Conservation (phyloP, 179 eudicot species). For the Pouteria campechiana region DNA sequence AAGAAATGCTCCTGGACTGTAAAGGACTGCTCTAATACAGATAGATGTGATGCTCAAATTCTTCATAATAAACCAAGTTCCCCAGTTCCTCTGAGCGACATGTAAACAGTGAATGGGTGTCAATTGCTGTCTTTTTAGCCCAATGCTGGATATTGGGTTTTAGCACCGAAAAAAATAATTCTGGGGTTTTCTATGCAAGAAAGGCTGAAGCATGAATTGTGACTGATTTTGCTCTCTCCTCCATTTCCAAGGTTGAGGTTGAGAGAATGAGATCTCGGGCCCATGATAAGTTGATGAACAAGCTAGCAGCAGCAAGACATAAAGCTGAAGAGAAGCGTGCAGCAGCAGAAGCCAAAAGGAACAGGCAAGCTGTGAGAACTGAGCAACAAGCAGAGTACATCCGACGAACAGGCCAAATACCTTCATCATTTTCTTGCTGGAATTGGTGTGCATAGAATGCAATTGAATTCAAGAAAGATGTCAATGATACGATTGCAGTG, state of each 20-base stretch:
- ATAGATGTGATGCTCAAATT: too few species aligned
- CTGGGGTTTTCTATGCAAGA: not conserved
- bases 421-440: conserved; percentile 31
- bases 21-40: too few species aligned
- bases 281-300: conserved; percentile 46
- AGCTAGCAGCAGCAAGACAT: conserved; percentile 41
- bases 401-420: conserved; percentile 42
- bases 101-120: too few species aligned
- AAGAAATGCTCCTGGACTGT: too few species aligned
- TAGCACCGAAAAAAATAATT: too few species aligned
- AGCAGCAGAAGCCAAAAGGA: conserved; percentile 52
- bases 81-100: too few species aligned
- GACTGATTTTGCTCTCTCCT: not conserved
- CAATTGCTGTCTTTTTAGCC: too few species aligned
- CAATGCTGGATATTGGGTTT: too few species aligned
- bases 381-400: conserved; percentile 52
- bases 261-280: conserved; percentile 57
- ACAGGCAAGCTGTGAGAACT: conserved; percentile 32
- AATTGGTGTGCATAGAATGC: too few species aligned
- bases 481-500: too few species aligned
- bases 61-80: too few species aligned
- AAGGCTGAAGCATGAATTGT: not conserved
- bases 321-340: conserved; percentile 60
- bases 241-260: conserved; percentile 40
- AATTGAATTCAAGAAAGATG: too few species aligned